A percentile compares a stretch with the other conserved stretches of the same genome.
Conservation (phyloP, 768 basidiomycete genomes). For the Boletellus emodensis region DNA sequence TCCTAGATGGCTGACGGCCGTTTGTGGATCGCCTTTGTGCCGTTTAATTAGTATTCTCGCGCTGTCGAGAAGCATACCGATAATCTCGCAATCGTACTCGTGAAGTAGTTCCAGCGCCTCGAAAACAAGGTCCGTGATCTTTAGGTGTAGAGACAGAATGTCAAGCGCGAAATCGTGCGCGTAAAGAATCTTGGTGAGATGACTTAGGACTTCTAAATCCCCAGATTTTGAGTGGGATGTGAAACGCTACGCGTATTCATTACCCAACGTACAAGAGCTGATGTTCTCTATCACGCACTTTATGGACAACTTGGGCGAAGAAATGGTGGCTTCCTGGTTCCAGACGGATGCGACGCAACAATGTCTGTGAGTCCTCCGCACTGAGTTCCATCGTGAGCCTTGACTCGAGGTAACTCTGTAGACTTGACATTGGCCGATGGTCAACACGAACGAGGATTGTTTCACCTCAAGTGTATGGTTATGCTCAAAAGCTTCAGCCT, state of each 20-base stretch:
- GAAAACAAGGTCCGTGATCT: conserved; percentile 60
- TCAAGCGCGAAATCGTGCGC: conserved; percentile 58
- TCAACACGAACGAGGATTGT: background rate
- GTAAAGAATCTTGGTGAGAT: conserved; percentile 65
- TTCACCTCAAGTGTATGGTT: conserved; percentile 58
- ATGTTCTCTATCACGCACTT: conserved; percentile 39
- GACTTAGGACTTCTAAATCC: conserved; percentile 68
- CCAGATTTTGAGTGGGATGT: conserved; percentile 44
- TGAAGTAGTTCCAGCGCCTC: conserved; percentile 60
- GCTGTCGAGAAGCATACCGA: conserved; percentile 47
- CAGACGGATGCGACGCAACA: conserved; percentile 43
- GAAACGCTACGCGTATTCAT: conserved; percentile 49
- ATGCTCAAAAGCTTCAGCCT: conserved; percentile 57
- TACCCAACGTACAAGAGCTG: background rate
- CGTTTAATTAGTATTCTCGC: background rate
- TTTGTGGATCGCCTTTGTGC: conserved; percentile 72
- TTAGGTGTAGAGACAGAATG: conserved; percentile 63
- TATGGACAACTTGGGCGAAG: conserved; percentile 54
- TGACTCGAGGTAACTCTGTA: conserved; percentile 46
- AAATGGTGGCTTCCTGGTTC: conserved; percentile 55
- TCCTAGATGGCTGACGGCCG: conserved; percentile 72
- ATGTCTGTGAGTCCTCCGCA: conserved; percentile 33
- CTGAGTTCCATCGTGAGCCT: conserved; percentile 52
- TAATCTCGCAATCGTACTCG: conserved; percentile 75
- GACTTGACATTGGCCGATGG: conserved; percentile 4